A percentile compares a stretch with the other conserved stretches of the same genome.
These are phyloP conservation scores for Iris pallida DNA, from an alignment of 116 monocot species.

Conservation along the genomic window DNA sequence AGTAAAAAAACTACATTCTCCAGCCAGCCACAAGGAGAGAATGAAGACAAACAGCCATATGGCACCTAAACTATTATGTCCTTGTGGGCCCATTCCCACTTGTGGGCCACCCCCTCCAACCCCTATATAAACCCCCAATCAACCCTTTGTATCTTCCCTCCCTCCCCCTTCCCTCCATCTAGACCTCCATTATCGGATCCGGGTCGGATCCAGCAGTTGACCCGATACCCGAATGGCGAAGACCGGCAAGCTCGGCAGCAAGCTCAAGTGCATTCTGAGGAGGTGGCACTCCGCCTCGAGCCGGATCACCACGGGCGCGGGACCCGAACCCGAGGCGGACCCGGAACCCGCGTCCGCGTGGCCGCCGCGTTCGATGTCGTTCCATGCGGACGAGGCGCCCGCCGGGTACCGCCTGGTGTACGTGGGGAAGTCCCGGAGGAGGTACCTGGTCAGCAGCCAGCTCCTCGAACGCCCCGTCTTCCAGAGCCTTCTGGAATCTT, in stretches of 20 bases:
- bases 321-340: background rate
- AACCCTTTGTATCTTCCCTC: too few relatives aligned
- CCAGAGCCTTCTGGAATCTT: constrained; percentile 46
- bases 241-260: constrained; percentile 35
- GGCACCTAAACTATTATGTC: too few relatives aligned
- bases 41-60: too few relatives aligned
- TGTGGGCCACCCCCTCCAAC: too few relatives aligned
- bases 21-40: too few relatives aligned
- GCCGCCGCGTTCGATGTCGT: constrained; percentile 2
- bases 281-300: constrained; percentile 40
- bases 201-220: too few relatives aligned
- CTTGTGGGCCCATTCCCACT: too few relatives aligned
- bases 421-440: constrained; percentile 76
- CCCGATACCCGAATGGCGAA: constrained; percentile 19
- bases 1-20: too few relatives aligned
- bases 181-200: too few relatives aligned
- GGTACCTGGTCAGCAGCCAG: constrained; percentile 50
- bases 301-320: background rate
- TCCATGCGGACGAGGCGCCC: constrained; percentile 31
- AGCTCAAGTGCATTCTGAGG: constrained; percentile 73
- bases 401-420: constrained; percentile 51
- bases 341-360: background rate
- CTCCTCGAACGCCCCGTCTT: constrained; percentile 57
- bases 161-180: too few relatives aligned
- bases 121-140: too few relatives aligned